Percentiles rank a stretch among this genome's conserved stretches.
Conservation (phyloP, 2,329 filamentous ascomycete genomes). For the Pseudogymnoascus sp. region DNA sequence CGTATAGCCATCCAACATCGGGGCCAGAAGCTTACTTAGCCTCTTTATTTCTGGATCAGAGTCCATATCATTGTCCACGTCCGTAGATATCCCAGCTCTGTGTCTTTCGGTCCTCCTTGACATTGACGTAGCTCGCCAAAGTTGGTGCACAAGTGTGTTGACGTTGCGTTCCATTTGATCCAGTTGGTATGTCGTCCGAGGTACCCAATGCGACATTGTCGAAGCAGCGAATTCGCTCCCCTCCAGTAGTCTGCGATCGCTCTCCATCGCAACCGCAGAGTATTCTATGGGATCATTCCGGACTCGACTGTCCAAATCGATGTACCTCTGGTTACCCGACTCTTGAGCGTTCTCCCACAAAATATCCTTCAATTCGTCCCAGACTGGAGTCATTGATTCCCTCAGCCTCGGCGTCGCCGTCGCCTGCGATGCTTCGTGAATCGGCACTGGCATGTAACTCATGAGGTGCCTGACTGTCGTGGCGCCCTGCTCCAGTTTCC, state of each 20-base stretch:
- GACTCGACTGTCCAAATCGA: not conserved
- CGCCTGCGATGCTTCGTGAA: not conserved
- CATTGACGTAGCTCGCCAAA: not conserved
- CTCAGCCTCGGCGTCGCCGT: not conserved
- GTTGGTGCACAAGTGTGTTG: not conserved
- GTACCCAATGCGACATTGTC: constrained; percentile 1
- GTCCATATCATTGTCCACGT: not conserved
- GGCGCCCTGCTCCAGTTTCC: not conserved
- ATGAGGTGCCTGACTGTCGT: not conserved
- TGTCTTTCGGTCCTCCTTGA: not conserved
- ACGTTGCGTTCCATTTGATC: not conserved
- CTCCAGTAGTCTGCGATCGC: not conserved
- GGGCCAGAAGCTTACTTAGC: not conserved
- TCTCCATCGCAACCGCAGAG: not conserved
- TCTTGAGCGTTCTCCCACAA: not conserved
- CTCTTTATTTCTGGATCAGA: not conserved
- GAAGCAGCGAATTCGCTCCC: not conserved
- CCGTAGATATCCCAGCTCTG: not conserved
- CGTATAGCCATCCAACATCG: not conserved
- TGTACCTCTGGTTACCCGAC: not conserved
- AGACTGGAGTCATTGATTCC: not conserved
- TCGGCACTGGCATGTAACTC: not conserved
- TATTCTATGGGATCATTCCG: not conserved
- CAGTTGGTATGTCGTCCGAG: not conserved
- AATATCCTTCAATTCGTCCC: not conserved